phyloP scores from a whole-genome alignment of 306 rosid genomes.

The Fragaria nilgerrensis region DNA sequence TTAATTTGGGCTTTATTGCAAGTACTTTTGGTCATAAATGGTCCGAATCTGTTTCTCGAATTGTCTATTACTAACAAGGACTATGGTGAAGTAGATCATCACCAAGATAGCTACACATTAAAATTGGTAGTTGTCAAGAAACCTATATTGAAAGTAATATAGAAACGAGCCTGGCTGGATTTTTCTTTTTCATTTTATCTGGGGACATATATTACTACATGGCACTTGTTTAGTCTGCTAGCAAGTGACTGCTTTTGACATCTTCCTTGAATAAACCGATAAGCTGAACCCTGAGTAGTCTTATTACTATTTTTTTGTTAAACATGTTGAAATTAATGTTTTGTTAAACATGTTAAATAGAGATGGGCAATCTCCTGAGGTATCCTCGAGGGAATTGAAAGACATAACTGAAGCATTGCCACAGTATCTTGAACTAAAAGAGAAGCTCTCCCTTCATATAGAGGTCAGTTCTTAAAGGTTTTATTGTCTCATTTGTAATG shows the following conservation, averaged over 20 bases:
- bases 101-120: background rate
- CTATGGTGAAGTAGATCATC: background rate
- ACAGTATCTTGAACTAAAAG: conserved; percentile 89
- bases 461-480: conserved; percentile 54
- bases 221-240: too few species aligned
- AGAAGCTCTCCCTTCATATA: conserved; percentile 88
- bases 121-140: background rate
- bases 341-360: conserved; percentile 33
- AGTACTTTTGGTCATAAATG: background rate
- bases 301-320: too few species aligned
- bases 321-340: background rate
- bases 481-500: background rate
- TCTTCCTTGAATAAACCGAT: too few species aligned
- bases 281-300: background rate
- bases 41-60: too few species aligned
- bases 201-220: background rate
- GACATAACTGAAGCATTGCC: conserved; percentile 97
- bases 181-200: background rate
- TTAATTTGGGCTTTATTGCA: background rate
- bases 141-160: background rate
- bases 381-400: conserved; percentile 82
- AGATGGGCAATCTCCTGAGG: conserved; percentile 44
- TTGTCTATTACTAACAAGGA: background rate
- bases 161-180: background rate
- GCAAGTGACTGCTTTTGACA: too few species aligned